Percentiles rank a stretch among this genome's conserved stretches.
Evolutionary conservation across 2,329 filamentous ascomycete species (phyloP).

Genomic region (Penicillium aurantiogriseum): DNA sequence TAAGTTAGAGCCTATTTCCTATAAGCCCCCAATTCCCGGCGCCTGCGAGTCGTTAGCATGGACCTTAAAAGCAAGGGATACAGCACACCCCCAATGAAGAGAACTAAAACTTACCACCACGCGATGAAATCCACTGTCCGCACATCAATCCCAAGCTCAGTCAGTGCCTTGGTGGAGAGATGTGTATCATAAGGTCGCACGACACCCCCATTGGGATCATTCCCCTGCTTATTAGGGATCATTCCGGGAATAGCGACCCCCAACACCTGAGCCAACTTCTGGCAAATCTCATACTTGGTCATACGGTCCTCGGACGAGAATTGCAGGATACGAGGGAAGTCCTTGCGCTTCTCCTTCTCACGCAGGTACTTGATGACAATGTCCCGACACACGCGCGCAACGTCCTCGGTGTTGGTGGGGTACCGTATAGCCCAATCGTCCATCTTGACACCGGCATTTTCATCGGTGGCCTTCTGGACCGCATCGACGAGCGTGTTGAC

Average conservation of each 20-base stretch:
- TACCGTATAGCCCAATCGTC: constrained; percentile 83
- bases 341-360: constrained; percentile 47
- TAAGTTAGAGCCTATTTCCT: not conserved
- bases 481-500: constrained; percentile 77
- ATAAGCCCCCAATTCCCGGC: constrained; percentile 32
- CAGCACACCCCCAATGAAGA: constrained; percentile 5
- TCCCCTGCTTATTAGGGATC: constrained; percentile 64
- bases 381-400: constrained; percentile 74
- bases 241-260: constrained; percentile 69
- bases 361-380: constrained; percentile 67
- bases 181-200: constrained; percentile 87
- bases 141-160: constrained; percentile 72
- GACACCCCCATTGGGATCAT: constrained; percentile 68
- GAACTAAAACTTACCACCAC: constrained; percentile 65
- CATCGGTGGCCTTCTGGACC: constrained; percentile 70
- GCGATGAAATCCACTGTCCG: constrained; percentile 70
- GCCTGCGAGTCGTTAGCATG: constrained; percentile 25
- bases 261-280: constrained; percentile 75
- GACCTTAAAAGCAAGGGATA: not conserved
- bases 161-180: constrained; percentile 71
- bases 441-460: constrained; percentile 65
- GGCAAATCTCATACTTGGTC: constrained; percentile 88
- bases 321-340: constrained; percentile 70
- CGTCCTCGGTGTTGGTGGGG: constrained; percentile 86
- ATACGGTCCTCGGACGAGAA: constrained; percentile 82